A percentile compares a stretch with the other conserved stretches of the same genome.
Evolutionary conservation across 208 protist genomes (phyloP).

Genomic region (Leishmania guyanensis): DNA sequence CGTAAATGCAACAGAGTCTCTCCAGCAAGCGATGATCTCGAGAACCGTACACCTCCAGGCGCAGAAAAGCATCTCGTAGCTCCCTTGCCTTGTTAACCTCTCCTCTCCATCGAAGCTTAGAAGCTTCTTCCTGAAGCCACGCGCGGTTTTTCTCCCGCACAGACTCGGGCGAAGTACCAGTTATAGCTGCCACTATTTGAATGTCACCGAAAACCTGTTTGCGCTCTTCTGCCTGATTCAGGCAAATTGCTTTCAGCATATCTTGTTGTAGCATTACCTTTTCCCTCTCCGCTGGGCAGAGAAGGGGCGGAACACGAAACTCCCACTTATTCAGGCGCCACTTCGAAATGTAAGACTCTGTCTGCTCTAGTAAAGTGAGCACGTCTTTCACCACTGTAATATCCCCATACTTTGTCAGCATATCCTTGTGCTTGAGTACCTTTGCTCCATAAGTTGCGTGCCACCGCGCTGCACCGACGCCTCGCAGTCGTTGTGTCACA

Average conservation of each 20-base stretch:
- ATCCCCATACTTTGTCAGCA: constrained; percentile 32
- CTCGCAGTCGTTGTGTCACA: constrained; percentile 11
- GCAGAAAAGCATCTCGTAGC: constrained; percentile 83
- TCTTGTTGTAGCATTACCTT: constrained; percentile 64
- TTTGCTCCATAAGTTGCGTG: constrained; percentile 59
- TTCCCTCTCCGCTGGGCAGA: constrained; percentile 52
- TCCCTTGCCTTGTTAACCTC: constrained; percentile 82
- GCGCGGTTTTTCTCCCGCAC: constrained; percentile 64
- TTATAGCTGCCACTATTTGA: constrained; percentile 42
- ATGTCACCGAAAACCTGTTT: constrained; percentile 54
- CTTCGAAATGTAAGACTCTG: constrained; percentile 51
- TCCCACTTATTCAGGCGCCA: constrained; percentile 91
- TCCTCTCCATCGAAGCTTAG: constrained; percentile 82
- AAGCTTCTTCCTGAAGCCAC: constrained; percentile 79
- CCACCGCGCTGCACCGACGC: constrained; percentile 24
- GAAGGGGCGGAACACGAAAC: constrained; percentile 69
- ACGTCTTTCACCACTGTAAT: constrained; percentile 18
- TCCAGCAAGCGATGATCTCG: constrained; percentile 73
- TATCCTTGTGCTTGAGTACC: constrained; percentile 51
- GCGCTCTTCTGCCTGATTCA: constrained; percentile 46
- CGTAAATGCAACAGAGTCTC: constrained; percentile 83
- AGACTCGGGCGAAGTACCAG: constrained; percentile 42
- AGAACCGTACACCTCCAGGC: constrained; percentile 75
- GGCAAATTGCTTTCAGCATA: constrained; percentile 59
- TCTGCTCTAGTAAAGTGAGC: constrained; percentile 53